Percentiles rank a stretch among this genome's conserved stretches.
These are phyloP conservation scores for Chloropicon primus DNA, from an alignment of 139 green algal genomes.

Conservation along the genomic window DNA sequence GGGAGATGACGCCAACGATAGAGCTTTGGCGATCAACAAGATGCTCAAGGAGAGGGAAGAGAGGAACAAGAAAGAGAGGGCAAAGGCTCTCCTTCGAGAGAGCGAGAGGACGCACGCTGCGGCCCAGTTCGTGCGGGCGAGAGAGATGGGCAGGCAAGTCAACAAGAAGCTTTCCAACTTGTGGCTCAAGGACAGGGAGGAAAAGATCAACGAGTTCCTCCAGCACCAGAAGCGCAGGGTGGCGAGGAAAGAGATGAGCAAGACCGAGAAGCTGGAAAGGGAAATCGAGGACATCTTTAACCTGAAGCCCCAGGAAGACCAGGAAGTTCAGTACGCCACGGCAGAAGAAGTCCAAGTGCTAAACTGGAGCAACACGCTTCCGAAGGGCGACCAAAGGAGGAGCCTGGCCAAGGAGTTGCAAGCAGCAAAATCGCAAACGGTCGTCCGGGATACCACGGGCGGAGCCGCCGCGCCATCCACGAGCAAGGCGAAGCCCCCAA, in stretches of 20 bases:
- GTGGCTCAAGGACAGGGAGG: background rate
- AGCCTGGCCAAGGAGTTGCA: background rate
- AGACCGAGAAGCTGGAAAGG: background rate
- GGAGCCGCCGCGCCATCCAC: background rate
- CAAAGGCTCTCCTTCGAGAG: background rate
- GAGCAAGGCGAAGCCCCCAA: background rate
- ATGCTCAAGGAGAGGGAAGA: background rate
- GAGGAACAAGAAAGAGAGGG: background rate
- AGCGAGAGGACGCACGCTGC: background rate
- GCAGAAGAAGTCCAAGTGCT: background rate
- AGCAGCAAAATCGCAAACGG: background rate
- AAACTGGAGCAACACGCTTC: background rate
- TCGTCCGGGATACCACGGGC: background rate
- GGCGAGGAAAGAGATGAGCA: background rate
- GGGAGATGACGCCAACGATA: background rate
- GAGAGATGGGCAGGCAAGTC: background rate
- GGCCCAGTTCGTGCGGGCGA: background rate
- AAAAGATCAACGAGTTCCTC: background rate
- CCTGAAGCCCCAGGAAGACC: background rate
- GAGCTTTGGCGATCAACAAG: background rate
- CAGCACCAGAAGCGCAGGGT: background rate
- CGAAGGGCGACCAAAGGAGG: background rate
- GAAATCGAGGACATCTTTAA: background rate
- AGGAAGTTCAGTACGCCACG: background rate
- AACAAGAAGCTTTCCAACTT: background rate